Percentiles rank a stretch among this genome's conserved stretches.
phyloP scores from a whole-genome alignment of 768 basidiomycete species.

The Lactarius akahatsu region DNA sequence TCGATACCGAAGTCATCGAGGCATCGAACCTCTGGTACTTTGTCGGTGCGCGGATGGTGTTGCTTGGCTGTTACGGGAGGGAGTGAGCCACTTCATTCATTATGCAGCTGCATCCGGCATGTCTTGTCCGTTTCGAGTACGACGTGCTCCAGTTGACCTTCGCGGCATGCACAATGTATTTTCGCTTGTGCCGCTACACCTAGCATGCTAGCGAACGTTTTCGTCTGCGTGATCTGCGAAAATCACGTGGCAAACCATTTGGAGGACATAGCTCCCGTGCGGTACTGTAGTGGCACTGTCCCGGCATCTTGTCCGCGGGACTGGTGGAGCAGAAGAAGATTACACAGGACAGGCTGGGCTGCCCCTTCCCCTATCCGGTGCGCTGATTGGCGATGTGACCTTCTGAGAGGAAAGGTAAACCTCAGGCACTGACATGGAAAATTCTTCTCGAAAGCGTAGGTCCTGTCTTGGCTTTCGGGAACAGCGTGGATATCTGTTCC shows the following conservation, averaged over 20 bases:
- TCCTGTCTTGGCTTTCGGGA: not conserved
- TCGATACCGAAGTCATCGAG: constrained; percentile 55
- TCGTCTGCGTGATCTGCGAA: constrained; percentile 59
- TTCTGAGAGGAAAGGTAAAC: constrained; percentile 18
- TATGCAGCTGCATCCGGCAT: no score
- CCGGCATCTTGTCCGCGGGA: constrained; percentile 43
- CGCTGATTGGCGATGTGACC: not conserved
- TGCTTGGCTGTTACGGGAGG: no score
- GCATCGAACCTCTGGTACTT: no score
- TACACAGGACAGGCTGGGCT: not conserved
- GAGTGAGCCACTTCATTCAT: no score
- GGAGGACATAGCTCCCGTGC: constrained; percentile 62
- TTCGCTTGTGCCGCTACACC: constrained; percentile 52
- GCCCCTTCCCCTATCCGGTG: not conserved
- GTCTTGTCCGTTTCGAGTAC: constrained; percentile 51
- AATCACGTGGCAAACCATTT: constrained; percentile 65
- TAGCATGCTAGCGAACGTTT: constrained; percentile 59
- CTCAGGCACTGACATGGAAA: constrained; percentile 4
- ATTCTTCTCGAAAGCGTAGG: not conserved
- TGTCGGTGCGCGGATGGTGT: no score
- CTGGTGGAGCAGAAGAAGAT: not conserved
- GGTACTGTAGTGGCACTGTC: constrained; percentile 57
- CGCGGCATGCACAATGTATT: no score
- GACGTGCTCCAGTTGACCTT: constrained; percentile 38
- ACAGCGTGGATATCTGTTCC: no score